Evolutionary conservation across 768 basidiomycete species (phyloP).

Genomic region (Tephrocybe sp.): DNA sequence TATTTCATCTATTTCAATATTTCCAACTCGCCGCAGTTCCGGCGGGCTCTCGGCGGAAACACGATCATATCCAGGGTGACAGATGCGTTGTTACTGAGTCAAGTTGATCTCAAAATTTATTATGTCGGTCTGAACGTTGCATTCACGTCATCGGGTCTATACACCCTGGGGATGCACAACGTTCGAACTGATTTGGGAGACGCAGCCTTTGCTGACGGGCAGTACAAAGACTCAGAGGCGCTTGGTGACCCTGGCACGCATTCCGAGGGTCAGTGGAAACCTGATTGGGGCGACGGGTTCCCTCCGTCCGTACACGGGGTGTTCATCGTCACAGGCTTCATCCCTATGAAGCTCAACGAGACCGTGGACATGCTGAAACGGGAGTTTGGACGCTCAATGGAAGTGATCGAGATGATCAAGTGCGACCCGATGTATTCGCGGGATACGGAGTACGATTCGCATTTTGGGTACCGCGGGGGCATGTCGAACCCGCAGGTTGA

Average conservation of each 20-base stretch:
- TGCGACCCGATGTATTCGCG: no score
- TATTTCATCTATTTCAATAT: not conserved
- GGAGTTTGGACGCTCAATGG: not conserved
- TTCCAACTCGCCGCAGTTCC: no score
- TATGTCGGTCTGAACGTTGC: conserved; percentile 13
- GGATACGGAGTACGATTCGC: conserved; percentile 13
- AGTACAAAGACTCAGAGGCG: not conserved
- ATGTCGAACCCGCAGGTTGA: conserved; percentile 16
- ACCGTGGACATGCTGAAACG: conserved; percentile 4
- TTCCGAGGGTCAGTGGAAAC: not conserved
- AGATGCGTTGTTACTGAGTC: conserved; percentile 2
- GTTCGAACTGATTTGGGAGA: not conserved
- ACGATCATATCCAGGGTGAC: not conserved
- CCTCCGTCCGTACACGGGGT: conserved; percentile 4
- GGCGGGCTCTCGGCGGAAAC: no score
- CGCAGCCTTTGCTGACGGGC: not conserved
- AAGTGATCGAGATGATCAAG: not conserved
- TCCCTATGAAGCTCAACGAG: not conserved
- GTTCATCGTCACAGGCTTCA: not conserved
- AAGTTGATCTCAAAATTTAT: conserved; percentile 15
- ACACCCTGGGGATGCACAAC: conserved; percentile 4
- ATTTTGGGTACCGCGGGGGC: conserved; percentile 16
- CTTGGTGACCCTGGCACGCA: not conserved
- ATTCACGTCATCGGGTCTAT: conserved; percentile 8
- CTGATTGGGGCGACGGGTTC: not conserved